Conservation (phyloP, 192 early-diverging fungal genomes). For the Linnemannia schmuckeri region DNA sequence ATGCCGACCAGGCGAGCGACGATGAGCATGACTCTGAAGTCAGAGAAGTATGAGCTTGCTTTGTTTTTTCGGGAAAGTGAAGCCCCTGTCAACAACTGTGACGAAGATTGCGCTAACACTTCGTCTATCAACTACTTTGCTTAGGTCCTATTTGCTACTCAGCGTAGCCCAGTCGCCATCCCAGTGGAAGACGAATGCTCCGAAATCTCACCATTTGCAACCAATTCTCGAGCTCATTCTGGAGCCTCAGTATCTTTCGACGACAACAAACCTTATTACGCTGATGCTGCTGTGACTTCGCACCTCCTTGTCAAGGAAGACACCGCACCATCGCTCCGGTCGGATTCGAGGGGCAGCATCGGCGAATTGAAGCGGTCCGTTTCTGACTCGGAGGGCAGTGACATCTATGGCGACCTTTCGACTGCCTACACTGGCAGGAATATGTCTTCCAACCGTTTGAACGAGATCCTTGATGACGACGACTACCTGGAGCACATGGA, state of each 20-base stretch:
- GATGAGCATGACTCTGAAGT: conserved; percentile 49
- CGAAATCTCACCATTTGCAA: background rate
- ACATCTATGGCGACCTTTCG: conserved; percentile 47
- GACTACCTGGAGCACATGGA: conserved; percentile 55
- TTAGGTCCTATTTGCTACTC: conserved; percentile 20
- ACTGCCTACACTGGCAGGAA: conserved; percentile 25
- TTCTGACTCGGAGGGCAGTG: conserved; percentile 33
- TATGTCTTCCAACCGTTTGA: conserved; percentile 40
- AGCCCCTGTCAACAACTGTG: background rate
- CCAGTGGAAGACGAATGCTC: background rate
- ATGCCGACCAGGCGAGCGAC: conserved; percentile 11
- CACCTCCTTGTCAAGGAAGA: background rate
- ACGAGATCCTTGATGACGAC: conserved; percentile 49
- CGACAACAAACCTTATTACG: background rate
- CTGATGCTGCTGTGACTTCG: background rate
- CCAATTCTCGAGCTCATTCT: background rate
- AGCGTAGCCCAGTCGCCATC: background rate
- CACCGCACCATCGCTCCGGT: background rate
- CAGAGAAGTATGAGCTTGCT: conserved; percentile 18
- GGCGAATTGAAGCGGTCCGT: background rate
- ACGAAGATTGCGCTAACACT: background rate
- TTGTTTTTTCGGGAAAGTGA: no score
- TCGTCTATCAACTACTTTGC: background rate
- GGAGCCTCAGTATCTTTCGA: background rate
- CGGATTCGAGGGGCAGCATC: background rate